phyloP scores from a whole-genome alignment of 2,329 filamentous ascomycete species.

The Tricladium varicosporioides region DNA sequence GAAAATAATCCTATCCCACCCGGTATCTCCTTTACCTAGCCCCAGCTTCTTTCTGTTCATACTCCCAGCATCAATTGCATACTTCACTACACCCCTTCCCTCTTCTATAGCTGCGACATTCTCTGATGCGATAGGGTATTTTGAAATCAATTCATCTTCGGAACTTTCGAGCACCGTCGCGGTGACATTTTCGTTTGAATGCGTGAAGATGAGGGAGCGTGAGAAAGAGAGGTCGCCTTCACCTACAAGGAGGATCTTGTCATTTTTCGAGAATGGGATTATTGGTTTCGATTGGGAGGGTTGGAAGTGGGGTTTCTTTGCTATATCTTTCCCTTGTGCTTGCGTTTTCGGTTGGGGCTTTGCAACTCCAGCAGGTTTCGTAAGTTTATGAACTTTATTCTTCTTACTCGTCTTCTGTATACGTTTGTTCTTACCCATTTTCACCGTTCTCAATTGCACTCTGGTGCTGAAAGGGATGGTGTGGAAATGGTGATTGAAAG shows the following conservation, averaged over 20 bases:
- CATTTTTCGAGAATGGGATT: conserved; percentile 65
- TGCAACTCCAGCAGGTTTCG: conserved; percentile 16
- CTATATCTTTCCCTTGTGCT: neutral
- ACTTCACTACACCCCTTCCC: conserved; percentile 47
- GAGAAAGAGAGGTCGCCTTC: conserved; percentile 82
- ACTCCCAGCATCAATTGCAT: conserved; percentile 66
- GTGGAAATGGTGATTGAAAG: neutral
- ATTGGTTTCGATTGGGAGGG: conserved; percentile 43
- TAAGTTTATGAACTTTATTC: conserved; percentile 10
- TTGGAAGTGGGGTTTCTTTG: conserved; percentile 13
- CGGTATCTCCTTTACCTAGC: conserved; percentile 33
- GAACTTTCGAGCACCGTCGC: conserved; percentile 67
- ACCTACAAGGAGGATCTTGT: conserved; percentile 73
- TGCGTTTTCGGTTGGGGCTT: conserved; percentile 15
- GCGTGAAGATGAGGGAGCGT: conserved; percentile 61
- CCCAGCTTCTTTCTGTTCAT: conserved; percentile 38
- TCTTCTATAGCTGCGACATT: conserved; percentile 56
- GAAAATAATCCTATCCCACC: conserved; percentile 81
- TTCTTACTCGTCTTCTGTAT: conserved; percentile 17
- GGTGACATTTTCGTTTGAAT: conserved; percentile 64
- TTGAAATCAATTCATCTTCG: conserved; percentile 57
- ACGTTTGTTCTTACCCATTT: conserved; percentile 31
- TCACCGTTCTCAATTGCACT: neutral
- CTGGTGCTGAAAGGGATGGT: neutral
- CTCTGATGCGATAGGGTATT: conserved; percentile 69